A percentile compares a stretch with the other conserved stretches of the same genome.
These are phyloP conservation scores for Brassica balearica DNA, from an alignment of 441 rosid genomes.

Conservation along the genomic window DNA sequence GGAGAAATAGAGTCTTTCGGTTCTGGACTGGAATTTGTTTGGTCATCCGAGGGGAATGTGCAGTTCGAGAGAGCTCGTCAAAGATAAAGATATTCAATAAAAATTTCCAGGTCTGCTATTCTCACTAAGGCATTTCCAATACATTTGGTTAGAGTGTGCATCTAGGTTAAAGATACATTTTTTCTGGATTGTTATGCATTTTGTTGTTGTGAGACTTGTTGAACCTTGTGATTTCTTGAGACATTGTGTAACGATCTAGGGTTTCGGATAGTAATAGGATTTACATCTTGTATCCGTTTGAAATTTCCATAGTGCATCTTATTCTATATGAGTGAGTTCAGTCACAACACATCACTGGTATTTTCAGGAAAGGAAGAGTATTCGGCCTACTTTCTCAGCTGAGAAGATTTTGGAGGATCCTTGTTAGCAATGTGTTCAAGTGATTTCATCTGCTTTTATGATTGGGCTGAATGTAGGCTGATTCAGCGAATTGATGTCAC, in stretches of 20 bases:
- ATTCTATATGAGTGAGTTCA: not conserved
- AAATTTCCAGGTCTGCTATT: slow-evolving; percentile 82
- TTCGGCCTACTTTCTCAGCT: slow-evolving; percentile 94
- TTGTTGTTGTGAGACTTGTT: not conserved
- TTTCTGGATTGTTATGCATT: not conserved
- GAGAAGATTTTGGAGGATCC: slow-evolving; percentile 91
- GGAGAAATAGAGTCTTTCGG: slow-evolving; percentile 99
- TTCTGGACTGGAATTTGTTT: slow-evolving; percentile 93
- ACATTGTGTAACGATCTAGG: not conserved
- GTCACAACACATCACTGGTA: slow-evolving; percentile 14
- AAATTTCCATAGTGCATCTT: not conserved
- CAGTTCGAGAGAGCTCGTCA: slow-evolving; percentile 94
- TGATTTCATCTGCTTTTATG: slow-evolving; percentile 96
- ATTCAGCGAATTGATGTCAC: slow-evolving; percentile 92
- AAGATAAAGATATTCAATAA: slow-evolving; percentile 89
- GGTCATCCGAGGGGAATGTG: slow-evolving; percentile 98
- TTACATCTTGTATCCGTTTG: not conserved
- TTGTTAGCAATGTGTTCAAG: slow-evolving; percentile 94
- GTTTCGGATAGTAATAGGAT: not conserved
- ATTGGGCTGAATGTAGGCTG: slow-evolving; percentile 99
- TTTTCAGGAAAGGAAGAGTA: slow-evolving; percentile 89
- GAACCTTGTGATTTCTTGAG: not conserved
- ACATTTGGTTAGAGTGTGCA: not conserved
- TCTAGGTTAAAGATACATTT: not conserved
- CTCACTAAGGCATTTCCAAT: slow-evolving; percentile 6